Evolutionary conservation across 371 early-diverging fungal species (phyloP), one percentile per base, ranked within the genome.

Genomic region (Rhizopus microsporus): DNA sequence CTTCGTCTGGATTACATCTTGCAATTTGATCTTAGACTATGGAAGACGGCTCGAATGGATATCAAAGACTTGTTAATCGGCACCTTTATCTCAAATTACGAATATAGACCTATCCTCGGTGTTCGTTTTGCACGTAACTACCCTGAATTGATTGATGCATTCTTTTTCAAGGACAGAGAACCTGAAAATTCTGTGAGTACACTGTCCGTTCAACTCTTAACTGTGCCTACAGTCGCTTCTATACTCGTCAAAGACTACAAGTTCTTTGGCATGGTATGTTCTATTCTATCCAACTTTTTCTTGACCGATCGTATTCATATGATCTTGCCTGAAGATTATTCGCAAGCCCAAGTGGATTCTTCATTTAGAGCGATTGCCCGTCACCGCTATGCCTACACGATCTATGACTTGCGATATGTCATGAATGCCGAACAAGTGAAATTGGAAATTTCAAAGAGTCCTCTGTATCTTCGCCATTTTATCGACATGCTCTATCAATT

Each of bases 141-240:
- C 61, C 87, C 90, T 7, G 80, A 86, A 34, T 67, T 93, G 15
- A 82, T 90, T 0, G 81, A 85, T 44, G 82, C 87, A 2, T 95
- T 89, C 72, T 82, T 94, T 43, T 78, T 87, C 17, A 87, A 87
- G 62, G 95, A 96, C 69, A 88, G 93, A 38, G 96, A 92, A 49
- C 89, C 89, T 6, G 94, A 94, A 62, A 85, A 90, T 44, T 92
- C 94, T 3, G 83, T 96, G 51, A 88, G 92, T 38, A 83, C 88
- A 12, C 83, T 96, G 34, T 91, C 95, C 0, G 95, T 97, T 17
- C 98, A 98, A 71, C 71, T 97, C 9, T 90, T 96, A 67, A 96
- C 98, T 1, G 93, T 93, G 0, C 96, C 96, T 1, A 93, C 92
- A 3, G 86, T 97, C 15, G 91, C 96, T 3, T 80, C 85, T 2